A percentile compares a stretch with the other conserved stretches of the same genome.
phyloP scores from a whole-genome alignment of 164 flowering plant species.

The Sedum album region DNA sequence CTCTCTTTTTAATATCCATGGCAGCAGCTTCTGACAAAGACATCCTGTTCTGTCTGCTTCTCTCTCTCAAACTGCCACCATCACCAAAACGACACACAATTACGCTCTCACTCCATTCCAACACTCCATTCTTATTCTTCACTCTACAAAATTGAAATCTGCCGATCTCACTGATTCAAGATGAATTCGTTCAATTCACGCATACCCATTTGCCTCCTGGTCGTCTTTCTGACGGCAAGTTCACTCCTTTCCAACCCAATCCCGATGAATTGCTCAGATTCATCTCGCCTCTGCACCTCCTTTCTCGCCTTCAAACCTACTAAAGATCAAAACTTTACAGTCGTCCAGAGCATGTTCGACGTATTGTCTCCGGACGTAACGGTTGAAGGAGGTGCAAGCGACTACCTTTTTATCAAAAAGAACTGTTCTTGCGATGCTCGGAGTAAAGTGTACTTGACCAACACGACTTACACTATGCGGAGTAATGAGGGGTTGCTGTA shows the following conservation, averaged over 20 bases:
- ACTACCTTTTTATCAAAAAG: constrained; percentile 48
- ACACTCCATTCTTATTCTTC: not conserved
- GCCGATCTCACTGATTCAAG: not conserved
- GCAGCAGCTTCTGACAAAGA: constrained; percentile 3
- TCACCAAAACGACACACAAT: not conserved
- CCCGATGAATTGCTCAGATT: constrained; percentile 69
- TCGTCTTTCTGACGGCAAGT: not conserved
- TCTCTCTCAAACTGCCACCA: not conserved
- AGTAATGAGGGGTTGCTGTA: constrained; percentile 39
- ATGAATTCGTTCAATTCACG: not conserved
- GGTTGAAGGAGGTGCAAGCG: constrained; percentile 31
- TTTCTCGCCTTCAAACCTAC: constrained; percentile 59
- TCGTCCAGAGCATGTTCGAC: constrained; percentile 79
- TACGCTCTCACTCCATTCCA: not conserved
- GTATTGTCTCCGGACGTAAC: constrained; percentile 51
- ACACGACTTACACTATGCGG: constrained; percentile 66
- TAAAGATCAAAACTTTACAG: constrained; percentile 32
- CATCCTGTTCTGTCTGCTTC: not conserved
- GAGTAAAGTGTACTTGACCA: constrained; percentile 43
- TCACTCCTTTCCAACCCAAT: constrained; percentile 21
- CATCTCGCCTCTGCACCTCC: constrained; percentile 61
- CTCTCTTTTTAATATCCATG: not conserved
- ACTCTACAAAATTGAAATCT: not conserved
- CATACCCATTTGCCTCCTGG: constrained; percentile 3
- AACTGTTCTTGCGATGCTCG: constrained; percentile 64